Evolutionary conservation across 257 asterid genomes (phyloP).

Genomic region (Nicotiana paniculata): DNA sequence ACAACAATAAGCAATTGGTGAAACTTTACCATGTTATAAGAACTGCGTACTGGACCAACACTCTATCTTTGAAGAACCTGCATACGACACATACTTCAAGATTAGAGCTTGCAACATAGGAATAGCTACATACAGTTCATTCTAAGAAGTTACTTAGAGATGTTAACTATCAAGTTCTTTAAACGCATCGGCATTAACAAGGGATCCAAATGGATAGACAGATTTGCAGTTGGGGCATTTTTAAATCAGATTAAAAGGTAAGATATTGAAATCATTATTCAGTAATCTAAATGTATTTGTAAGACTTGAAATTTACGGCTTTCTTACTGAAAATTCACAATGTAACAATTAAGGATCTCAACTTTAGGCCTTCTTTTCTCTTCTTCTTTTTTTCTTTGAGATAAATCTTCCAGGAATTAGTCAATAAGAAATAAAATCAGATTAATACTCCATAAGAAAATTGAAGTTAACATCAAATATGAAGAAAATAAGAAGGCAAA

Average conservation of each 20-base stretch:
- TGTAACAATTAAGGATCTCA: neutral
- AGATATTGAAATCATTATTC: neutral
- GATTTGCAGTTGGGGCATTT: neutral
- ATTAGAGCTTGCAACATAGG: neutral
- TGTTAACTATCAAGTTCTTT: neutral
- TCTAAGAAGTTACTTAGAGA: neutral
- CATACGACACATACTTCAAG: neutral
- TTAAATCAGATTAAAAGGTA: neutral
- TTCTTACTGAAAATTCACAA: neutral
- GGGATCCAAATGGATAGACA: neutral
- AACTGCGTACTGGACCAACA: neutral
- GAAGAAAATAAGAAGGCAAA: neutral
- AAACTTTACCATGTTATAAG: conserved; percentile 12
- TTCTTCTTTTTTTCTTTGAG: neutral
- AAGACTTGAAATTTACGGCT: neutral
- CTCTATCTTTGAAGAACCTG: neutral
- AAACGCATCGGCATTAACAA: neutral
- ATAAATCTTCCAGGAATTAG: neutral
- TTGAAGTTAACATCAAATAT: neutral
- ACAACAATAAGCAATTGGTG: neutral
- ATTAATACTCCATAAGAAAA: neutral
- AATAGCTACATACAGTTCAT: neutral
- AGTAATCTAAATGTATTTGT: neutral
- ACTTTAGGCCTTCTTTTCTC: neutral
- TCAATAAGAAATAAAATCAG: neutral